Evolutionary conservation across 176 grass and related monocot species (phyloP).

Genomic region (Cenchrus fungigraminus): DNA sequence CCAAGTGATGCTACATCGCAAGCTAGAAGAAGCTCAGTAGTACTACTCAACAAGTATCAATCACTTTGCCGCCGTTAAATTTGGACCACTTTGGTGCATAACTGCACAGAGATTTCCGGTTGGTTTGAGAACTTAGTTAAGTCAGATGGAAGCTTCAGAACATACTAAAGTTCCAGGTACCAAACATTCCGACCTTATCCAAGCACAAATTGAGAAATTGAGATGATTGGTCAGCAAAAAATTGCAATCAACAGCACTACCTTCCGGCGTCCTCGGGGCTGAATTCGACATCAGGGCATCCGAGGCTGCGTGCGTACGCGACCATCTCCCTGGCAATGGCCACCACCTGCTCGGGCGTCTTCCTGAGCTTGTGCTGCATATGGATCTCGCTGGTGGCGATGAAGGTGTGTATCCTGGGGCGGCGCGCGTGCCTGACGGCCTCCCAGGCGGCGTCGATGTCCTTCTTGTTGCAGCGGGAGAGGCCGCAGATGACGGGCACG

Average conservation of each 20-base stretch:
- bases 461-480: conserved; percentile 73
- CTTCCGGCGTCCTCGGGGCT: conserved; percentile 94
- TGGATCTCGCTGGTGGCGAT: conserved; percentile 95
- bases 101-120: not conserved
- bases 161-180: not conserved
- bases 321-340: conserved; percentile 75
- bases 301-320: conserved; percentile 80
- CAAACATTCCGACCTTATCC: not conserved
- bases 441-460: conserved; percentile 94
- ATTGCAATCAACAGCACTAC: conserved; percentile 23
- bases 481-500: conserved; percentile 82
- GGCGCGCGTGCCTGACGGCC: conserved; percentile 71
- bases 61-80: not conserved
- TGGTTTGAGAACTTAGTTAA: not conserved
- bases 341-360: conserved; percentile 70
- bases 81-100: not conserved
- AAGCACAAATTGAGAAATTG: too few relatives aligned
- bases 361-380: conserved; percentile 76
- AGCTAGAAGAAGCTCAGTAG: not conserved
- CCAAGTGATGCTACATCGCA: not conserved
- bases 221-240: too few relatives aligned
- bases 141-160: not conserved
- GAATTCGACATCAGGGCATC: conserved; percentile 86
- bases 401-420: conserved; percentile 79
- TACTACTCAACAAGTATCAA: not conserved